Evolutionary conservation across 2,329 filamentous ascomycete genomes (phyloP), one percentile per base, ranked within the genome.

Genomic region (Domatiomyces catenatus): DNA sequence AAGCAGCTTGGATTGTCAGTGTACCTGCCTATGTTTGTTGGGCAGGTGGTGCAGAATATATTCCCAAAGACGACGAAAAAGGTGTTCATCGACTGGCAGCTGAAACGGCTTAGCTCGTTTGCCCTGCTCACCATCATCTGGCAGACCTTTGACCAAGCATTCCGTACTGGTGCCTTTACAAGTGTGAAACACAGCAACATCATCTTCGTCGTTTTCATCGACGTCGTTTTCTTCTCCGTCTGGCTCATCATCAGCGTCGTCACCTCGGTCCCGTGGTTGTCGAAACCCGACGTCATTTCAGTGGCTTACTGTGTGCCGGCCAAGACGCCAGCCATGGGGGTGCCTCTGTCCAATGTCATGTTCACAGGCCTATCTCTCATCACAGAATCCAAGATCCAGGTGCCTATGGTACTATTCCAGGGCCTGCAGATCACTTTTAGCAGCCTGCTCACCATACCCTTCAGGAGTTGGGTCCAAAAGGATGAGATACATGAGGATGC

Each of bases 251-350:
- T 84, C 8, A 83, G 80, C 54, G 77, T 76, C 56, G 69, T 68
- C 39, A 69, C 77, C 1, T 73, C 72, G 1, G 63, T 75, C 2
- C 64, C 71, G 36, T 77, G 73, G 59, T 71, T 84, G 62, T 66
- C 73, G 0, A 74, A 74, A 42, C 73, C 75, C 51, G 78, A 85
- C 58, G 76, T 81, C 0, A 75, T 86, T 48, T 80, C 83, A 0
- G 76, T 84, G 15, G 85, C 81, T 57, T 85, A 86, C 63, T 85
- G 81, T 59, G 80, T 79, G 24, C 81, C 83, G 0, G 82, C 82
- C 12, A 87, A 87, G 65, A 84, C 82, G 2, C 81, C 81, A 1
- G 80, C 77, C 2, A 69, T 86, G 52, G 81, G 82, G 0, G 81
- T 86, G 6, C 83, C 83, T 0, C 62, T 86, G 26, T 73, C 77